Conservation (phyloP, 75 land plant species). For the Sequoiadendron giganteum region DNA sequence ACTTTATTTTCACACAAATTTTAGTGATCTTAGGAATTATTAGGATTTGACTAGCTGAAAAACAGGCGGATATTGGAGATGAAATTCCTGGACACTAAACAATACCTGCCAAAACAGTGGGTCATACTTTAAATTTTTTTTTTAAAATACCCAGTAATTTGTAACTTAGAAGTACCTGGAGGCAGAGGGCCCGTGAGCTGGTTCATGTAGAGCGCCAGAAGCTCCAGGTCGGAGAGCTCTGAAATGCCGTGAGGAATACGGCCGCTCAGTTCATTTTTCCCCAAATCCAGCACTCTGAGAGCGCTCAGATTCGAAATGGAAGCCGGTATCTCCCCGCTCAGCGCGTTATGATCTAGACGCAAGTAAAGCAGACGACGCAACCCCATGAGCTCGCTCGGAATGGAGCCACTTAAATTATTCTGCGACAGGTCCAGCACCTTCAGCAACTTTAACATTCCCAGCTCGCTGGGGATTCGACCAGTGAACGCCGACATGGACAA, state of each 20-base stretch:
- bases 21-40: too few relatives aligned
- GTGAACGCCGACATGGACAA: conserved; percentile 41
- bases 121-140: conserved; percentile 1
- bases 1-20: too few relatives aligned
- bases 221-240: conserved; percentile 36
- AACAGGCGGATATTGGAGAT: too few relatives aligned
- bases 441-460: conserved; percentile 35
- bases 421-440: conserved; percentile 62
- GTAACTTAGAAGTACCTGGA: not conserved
- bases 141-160: conserved; percentile 13
- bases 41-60: too few relatives aligned
- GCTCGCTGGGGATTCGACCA: conserved; percentile 49
- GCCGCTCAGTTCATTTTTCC: conserved; percentile 48
- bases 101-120: not conserved
- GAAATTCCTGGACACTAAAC: too few relatives aligned
- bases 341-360: conserved; percentile 45
- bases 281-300: conserved; percentile 42
- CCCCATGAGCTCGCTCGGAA: conserved; percentile 37
- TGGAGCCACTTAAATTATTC: conserved; percentile 54
- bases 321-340: conserved; percentile 60
- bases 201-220: conserved; percentile 66
- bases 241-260: conserved; percentile 43
- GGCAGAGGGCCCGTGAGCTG: conserved; percentile 56
- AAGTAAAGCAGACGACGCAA: conserved; percentile 26
- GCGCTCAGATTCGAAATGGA: conserved; percentile 38